Percentiles rank a stretch among this genome's conserved stretches.
Conservation (phyloP, 169 alveolate species). For the Cryptosporidium parvum region DNA sequence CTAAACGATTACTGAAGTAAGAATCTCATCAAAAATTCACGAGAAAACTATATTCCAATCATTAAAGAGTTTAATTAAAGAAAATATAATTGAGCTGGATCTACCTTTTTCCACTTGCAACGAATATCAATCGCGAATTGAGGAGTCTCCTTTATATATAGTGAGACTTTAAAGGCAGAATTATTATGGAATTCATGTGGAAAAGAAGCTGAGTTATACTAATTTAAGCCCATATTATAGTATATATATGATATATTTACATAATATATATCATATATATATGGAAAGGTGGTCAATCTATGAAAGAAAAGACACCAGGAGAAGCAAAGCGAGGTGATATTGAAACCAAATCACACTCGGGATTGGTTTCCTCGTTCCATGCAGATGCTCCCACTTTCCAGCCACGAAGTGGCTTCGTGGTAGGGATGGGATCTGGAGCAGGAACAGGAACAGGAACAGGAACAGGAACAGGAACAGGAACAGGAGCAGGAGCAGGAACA, state of each 20-base stretch:
- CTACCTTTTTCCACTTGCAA: not conserved
- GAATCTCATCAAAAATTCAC: not conserved
- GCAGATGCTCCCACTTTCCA: conserved; percentile 76
- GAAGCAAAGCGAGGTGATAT: conserved; percentile 46
- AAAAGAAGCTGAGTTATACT: not conserved
- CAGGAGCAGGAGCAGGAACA: not conserved
- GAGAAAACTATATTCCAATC: no score
- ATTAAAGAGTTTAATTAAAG: no score
- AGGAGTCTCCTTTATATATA: not conserved
- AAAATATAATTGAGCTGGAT: not conserved
- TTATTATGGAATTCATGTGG: conserved; percentile 5
- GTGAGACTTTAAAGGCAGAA: not conserved
- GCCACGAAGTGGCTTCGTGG: conserved; percentile 42
- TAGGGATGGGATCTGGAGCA: conserved; percentile 10
- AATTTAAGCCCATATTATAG: not conserved
- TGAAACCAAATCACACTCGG: conserved; percentile 44
- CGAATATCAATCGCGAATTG: not conserved
- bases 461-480: not conserved
- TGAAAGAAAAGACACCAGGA: conserved; percentile 59
- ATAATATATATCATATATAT: not conserved
- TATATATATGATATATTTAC: not conserved
- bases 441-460: conserved; percentile 1
- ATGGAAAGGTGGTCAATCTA: conserved; percentile 22
- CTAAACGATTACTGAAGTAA: not conserved
- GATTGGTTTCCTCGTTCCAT: conserved; percentile 56